Base-by-base conservation (phyloP, 2,329 filamentous ascomycete species). In the Dactylella cylindrospora region DNA sequence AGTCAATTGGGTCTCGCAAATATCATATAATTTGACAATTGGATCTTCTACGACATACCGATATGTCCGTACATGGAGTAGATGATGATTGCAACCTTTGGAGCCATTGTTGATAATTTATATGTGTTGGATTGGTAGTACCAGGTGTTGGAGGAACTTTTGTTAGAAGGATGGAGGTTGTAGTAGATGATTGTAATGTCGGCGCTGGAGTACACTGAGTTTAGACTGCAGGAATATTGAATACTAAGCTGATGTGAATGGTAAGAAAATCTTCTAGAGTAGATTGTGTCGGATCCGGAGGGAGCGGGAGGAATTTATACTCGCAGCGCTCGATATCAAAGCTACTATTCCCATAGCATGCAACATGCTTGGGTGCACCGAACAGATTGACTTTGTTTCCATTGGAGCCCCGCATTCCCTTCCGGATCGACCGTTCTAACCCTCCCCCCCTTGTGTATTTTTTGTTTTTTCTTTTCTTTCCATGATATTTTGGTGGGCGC, bases 51-150 rank as follows among this genome's bases (percentile, higher is more conserved):
- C 2, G 3, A 62, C 59, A 13, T 64, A 57, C 59, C 59, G 76
- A 96, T 85, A 77, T 96, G 90, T 76, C 93, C 91, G 77, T 93
- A 95, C 82, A 90, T 87, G 68, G 89, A 94, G 78, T 95, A 95
- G 75, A 83, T 94, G 74, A 95, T 83, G 76, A 95, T 93, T 70
- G 90, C 90, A 72, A 95, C 82, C 79, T 88, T 94, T 74, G 88
- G 87, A 77, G 87, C 88, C 89, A 95, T 94, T 67, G 40, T 64
- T 36, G 43, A 9, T 39, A 9, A 17, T 20, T 53, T 41, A 55
- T 12, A 22, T 45, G 40, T 13, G 10, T 45, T 9, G 26, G 38
- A 31, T 26, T 55, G 22, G 23, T 41, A 52, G 60, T 31, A 40
- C 59, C 23, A 33, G 20, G 23, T 33, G 43, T 23, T 49, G 32